Evolutionary conservation across 139 green algal genomes (phyloP).

Genomic region (Nannochloris sp.): DNA sequence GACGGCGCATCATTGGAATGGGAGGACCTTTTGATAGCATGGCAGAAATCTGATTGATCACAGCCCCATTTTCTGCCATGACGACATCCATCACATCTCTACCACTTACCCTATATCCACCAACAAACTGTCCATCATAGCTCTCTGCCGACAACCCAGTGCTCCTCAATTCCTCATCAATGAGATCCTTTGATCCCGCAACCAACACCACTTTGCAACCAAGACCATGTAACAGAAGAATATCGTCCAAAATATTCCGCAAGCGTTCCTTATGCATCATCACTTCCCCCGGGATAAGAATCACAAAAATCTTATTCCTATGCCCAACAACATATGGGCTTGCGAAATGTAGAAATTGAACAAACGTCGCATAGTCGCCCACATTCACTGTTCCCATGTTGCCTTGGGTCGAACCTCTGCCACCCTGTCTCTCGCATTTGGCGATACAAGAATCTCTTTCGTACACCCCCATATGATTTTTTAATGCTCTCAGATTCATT

Average conservation of each 20-base stretch:
- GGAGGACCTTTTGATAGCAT: conserved; percentile 54
- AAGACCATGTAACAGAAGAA: conserved; percentile 83
- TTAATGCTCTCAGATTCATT: too few relatives aligned
- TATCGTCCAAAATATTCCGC: conserved; percentile 60
- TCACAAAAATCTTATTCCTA: conserved; percentile 73
- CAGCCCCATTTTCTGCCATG: conserved; percentile 27
- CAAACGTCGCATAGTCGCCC: conserved; percentile 47
- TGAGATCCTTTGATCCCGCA: conserved; percentile 44
- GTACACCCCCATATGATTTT: too few relatives aligned
- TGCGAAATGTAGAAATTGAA: conserved; percentile 41
- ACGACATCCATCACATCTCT: conserved; percentile 24
- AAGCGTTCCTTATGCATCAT: conserved; percentile 36
- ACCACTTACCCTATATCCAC: conserved; percentile 78
- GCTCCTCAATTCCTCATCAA: conserved; percentile 10
- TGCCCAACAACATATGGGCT: conserved; percentile 88
- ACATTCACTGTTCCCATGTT: conserved; percentile 5
- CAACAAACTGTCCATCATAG: conserved; percentile 37
- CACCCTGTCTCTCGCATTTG: too few relatives aligned
- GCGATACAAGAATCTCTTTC: too few relatives aligned
- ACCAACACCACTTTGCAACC: conserved; percentile 83
- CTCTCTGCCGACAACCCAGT: conserved; percentile 20
- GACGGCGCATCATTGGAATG: conserved; percentile 76
- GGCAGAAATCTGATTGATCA: conserved; percentile 50
- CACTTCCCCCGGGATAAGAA: conserved; percentile 82
- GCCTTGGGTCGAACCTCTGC: neutral